A percentile compares a stretch with the other conserved stretches of the same genome.
These are phyloP conservation scores for Aspergillus steynii DNA, from an alignment of 495 filamentous ascomycete species.

Conservation along the genomic window DNA sequence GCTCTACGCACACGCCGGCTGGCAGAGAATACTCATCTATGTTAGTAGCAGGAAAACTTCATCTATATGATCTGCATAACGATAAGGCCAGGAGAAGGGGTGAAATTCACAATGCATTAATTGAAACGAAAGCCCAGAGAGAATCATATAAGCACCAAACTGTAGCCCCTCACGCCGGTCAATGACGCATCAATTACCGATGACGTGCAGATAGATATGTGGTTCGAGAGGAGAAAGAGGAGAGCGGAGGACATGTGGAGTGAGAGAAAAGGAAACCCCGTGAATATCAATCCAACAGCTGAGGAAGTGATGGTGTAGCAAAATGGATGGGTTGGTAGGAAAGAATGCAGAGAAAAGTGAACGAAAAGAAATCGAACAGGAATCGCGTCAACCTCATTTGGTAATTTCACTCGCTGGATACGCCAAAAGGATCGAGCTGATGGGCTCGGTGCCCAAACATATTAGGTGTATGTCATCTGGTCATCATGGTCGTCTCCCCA, in stretches of 20 bases:
- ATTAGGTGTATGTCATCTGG: constrained; percentile 30
- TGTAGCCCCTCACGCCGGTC: constrained; percentile 12
- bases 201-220: constrained; percentile 8
- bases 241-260: constrained; percentile 5
- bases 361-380: constrained; percentile 12
- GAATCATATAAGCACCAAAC: constrained; percentile 10
- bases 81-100: background rate
- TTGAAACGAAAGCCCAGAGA: constrained; percentile 11
- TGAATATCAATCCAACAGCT: constrained; percentile 24
- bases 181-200: constrained; percentile 8
- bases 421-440: constrained; percentile 23
- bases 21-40: background rate
- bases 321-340: constrained; percentile 7
- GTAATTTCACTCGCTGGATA: constrained; percentile 18
- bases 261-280: constrained; percentile 13
- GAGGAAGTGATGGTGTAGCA: constrained; percentile 9
- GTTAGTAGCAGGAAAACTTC: background rate
- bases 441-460: constrained; percentile 16
- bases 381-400: constrained; percentile 17
- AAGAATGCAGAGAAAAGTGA: constrained; percentile 14
- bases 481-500: constrained; percentile 26
- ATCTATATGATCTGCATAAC: constrained; percentile 10
- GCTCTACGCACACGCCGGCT: background rate
- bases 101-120: constrained; percentile 10
- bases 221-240: constrained; percentile 2